These are phyloP conservation scores for Elsinoe fawcettii DNA, from an alignment of 2,329 filamentous ascomycete species.

Conservation along the genomic window DNA sequence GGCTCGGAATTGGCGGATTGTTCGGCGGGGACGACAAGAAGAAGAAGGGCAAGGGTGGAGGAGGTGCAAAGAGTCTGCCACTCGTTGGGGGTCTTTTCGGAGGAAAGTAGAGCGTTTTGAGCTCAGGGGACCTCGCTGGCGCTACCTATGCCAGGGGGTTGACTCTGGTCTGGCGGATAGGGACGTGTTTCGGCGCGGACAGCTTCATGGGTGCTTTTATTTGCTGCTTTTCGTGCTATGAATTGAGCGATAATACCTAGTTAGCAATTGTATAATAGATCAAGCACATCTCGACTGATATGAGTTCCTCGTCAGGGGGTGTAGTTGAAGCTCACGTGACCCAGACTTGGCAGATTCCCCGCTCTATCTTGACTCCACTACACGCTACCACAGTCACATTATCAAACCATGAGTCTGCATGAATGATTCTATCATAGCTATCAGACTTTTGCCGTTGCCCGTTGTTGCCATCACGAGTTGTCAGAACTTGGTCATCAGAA, in stretches of 20 bases:
- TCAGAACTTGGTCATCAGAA: no score
- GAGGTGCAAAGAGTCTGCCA: slow-evolving; percentile 33
- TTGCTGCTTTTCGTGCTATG: neutral
- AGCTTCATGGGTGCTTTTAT: neutral
- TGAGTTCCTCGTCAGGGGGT: neutral
- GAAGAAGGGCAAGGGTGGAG: slow-evolving; percentile 27
- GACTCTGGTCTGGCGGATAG: neutral
- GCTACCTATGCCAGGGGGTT: no score
- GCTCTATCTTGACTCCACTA: no score
- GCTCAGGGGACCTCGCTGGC: neutral
- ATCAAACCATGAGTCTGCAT: no score
- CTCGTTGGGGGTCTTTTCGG: slow-evolving; percentile 44
- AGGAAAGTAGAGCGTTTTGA: slow-evolving; percentile 26
- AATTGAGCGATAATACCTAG: slow-evolving; percentile 2
- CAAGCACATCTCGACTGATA: slow-evolving; percentile 6
- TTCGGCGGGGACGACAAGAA: slow-evolving; percentile 48
- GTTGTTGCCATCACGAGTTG: no score
- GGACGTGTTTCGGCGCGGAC: slow-evolving; percentile 7
- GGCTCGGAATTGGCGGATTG: slow-evolving; percentile 60
- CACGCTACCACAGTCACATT: no score
- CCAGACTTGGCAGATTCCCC: neutral
- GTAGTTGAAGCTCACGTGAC: neutral
- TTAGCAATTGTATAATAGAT: slow-evolving; percentile 9
- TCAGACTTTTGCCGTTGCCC: no score
- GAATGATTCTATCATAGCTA: no score